Conservation (phyloP, 2,329 filamentous ascomycete genomes). For the Fusarium sp. region DNA sequence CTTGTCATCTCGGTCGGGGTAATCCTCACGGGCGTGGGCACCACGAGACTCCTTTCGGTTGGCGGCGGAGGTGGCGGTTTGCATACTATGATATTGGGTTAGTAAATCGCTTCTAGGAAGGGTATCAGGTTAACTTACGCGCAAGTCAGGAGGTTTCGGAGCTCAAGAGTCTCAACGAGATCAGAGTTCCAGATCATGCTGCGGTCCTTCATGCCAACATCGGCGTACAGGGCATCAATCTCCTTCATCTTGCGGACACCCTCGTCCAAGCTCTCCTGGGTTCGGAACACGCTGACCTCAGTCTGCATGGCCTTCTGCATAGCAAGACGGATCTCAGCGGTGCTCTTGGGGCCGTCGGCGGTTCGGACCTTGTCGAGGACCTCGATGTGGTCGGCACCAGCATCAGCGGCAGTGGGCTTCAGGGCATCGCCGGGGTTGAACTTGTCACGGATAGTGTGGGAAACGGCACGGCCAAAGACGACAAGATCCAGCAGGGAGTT, state of each 20-base stretch:
- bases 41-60: slow-evolving; percentile 98
- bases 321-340: slow-evolving; percentile 85
- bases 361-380: slow-evolving; percentile 88
- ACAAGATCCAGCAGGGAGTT: slow-evolving; percentile 98
- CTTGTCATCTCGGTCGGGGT: slow-evolving; percentile 91
- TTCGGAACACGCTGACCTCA: slow-evolving; percentile 96
- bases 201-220: slow-evolving; percentile 96
- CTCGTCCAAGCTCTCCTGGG: slow-evolving; percentile 91
- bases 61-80: slow-evolving; percentile 91
- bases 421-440: slow-evolving; percentile 86
- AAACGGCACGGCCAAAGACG: slow-evolving; percentile 97
- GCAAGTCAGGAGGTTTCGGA: slow-evolving; percentile 96
- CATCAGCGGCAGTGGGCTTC: slow-evolving; percentile 84
- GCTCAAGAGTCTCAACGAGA: slow-evolving; percentile 93
- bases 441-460: slow-evolving; percentile 96
- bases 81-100: slow-evolving; percentile 65
- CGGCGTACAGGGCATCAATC: slow-evolving; percentile 81
- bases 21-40: slow-evolving; percentile 97
- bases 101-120: slow-evolving; percentile 1
- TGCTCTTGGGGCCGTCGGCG: slow-evolving; percentile 86
- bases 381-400: slow-evolving; percentile 87
- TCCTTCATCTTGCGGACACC: slow-evolving; percentile 89
- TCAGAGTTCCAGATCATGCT: slow-evolving; percentile 99
- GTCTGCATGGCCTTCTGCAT: slow-evolving; percentile 99
- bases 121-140: slow-evolving; percentile 71